phyloP scores from a whole-genome alignment of 371 early-diverging fungal species.

The Rhizomucor miehei region DNA sequence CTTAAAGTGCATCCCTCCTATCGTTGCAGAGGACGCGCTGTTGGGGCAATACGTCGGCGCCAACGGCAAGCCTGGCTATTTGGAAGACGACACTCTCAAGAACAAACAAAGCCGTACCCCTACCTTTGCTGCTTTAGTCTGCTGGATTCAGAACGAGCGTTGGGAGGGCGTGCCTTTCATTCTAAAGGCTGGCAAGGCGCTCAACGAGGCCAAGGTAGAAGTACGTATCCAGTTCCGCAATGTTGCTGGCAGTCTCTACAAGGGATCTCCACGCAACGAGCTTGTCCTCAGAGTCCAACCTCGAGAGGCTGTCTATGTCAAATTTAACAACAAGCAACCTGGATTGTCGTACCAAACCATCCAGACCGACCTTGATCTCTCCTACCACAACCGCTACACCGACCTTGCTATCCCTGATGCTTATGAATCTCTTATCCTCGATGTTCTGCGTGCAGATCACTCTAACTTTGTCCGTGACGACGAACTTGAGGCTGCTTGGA shows the following conservation, averaged over 20 bases:
- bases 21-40: conserved; percentile 71
- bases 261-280: conserved; percentile 81
- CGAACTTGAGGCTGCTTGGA: conserved; percentile 95
- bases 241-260: conserved; percentile 76
- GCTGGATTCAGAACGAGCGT: conserved; percentile 82
- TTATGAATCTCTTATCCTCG: conserved; percentile 90
- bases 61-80: conserved; percentile 80
- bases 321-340: conserved; percentile 92
- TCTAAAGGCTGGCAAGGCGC: conserved; percentile 88
- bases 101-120: conserved; percentile 65
- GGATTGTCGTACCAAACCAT: conserved; percentile 67
- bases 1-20: conserved; percentile 78
- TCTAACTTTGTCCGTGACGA: conserved; percentile 96
- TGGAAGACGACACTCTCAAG: conserved; percentile 83
- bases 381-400: conserved; percentile 82
- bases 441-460: conserved; percentile 86
- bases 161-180: conserved; percentile 94
- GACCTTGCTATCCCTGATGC: conserved; percentile 92
- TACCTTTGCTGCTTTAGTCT: conserved; percentile 85
- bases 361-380: conserved; percentile 89
- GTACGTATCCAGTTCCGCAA: conserved; percentile 91
- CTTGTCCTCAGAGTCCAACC: conserved; percentile 95
- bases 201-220: conserved; percentile 85
- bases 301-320: conserved; percentile 91
- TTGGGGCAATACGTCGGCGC: conserved; percentile 86